A percentile compares a stretch with the other conserved stretches of the same genome.
Conservation (phyloP, 768 basidiomycete genomes). For the Tricholoma flavovirens region DNA sequence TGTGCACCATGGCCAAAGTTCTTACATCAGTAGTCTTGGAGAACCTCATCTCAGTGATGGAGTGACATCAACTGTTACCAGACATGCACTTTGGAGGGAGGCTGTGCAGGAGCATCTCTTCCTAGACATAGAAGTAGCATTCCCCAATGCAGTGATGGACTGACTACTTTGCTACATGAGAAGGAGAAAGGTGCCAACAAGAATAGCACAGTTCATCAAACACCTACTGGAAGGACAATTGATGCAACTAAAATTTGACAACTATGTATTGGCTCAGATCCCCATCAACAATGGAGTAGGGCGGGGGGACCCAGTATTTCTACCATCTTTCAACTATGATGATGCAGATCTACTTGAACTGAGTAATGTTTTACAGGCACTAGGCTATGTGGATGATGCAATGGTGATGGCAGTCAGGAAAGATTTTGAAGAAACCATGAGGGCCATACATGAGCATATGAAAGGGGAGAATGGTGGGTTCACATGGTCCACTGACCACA, state of each 20-base stretch:
- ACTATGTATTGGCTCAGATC: neutral
- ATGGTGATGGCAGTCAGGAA: constrained; percentile 1
- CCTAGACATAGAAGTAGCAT: neutral
- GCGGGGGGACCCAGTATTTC: too few species aligned
- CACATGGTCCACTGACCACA: too few species aligned
- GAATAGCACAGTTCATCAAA: neutral
- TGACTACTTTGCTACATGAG: neutral
- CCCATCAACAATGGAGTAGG: constrained; percentile 14
- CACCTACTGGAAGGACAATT: neutral
- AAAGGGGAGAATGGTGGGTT: neutral
- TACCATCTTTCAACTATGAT: constrained; percentile 21
- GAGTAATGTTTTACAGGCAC: neutral
- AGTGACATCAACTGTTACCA: neutral
- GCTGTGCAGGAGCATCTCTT: neutral
- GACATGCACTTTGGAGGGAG: neutral
- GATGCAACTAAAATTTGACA: neutral
- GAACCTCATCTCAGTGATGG: neutral
- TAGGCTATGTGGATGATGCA: constrained; percentile 2
- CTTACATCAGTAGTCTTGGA: neutral
- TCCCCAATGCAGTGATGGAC: too few species aligned
- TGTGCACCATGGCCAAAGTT: neutral
- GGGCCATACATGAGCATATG: too few species aligned
- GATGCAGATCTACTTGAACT: constrained; percentile 18
- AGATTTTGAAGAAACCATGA: too few species aligned
- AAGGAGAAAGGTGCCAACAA: neutral